phyloP scores from a whole-genome alignment of 2,329 filamentous ascomycete species.

The Ophiocordyceps unilateralis region DNA sequence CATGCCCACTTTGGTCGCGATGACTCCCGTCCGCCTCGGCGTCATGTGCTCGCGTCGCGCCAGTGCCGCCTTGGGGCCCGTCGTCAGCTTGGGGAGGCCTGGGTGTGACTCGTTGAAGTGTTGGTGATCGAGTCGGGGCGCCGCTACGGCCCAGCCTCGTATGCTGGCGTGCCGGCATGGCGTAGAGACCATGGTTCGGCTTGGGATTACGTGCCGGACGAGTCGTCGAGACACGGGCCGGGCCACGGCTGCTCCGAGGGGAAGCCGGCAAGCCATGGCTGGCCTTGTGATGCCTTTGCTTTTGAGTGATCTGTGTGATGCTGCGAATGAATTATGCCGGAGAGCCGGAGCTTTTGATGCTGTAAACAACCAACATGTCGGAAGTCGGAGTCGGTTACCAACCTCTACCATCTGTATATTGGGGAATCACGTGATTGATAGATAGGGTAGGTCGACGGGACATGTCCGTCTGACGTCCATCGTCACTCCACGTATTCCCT shows the following conservation, averaged over 20 bases:
- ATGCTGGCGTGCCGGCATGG: constrained; percentile 15
- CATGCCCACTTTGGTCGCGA: constrained; percentile 92
- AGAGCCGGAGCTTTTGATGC: too few relatives aligned
- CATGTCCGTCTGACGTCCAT: neutral
- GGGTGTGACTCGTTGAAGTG: constrained; percentile 43
- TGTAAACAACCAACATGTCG: too few relatives aligned
- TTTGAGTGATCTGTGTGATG: neutral
- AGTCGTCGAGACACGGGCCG: constrained; percentile 11
- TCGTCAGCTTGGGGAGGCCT: constrained; percentile 37
- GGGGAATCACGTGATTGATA: constrained; percentile 1
- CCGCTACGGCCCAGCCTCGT: constrained; percentile 43
- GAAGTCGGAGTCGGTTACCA: too few relatives aligned
- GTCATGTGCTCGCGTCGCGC: constrained; percentile 39
- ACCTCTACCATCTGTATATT: too few relatives aligned
- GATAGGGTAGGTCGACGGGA: constrained; percentile 1
- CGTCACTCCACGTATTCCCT: too few relatives aligned
- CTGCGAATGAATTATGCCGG: too few relatives aligned
- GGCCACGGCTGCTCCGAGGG: constrained; percentile 25
- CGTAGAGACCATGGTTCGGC: too few relatives aligned
- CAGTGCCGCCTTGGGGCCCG: constrained; percentile 43
- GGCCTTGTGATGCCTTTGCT: neutral
- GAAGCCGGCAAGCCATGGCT: constrained; percentile 28
- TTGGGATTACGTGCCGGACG: neutral
- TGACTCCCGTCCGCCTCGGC: constrained; percentile 57
- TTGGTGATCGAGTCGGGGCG: constrained; percentile 31